Conservation (phyloP, 768 basidiomycete species). For the Boletales sp. region DNA sequence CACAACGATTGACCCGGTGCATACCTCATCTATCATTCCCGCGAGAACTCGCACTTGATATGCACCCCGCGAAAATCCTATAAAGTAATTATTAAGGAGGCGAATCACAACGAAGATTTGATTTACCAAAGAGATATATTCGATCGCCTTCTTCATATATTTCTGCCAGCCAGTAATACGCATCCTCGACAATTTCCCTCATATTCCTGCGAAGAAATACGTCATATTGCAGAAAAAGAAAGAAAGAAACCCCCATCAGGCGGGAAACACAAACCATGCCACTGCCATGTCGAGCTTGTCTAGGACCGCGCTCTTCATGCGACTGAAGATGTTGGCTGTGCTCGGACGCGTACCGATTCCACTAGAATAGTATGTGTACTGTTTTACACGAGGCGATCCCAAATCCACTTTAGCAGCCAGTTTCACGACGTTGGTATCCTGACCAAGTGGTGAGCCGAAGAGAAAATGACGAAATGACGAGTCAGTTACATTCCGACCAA, state of each 20-base stretch:
- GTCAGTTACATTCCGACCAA: constrained; percentile 6
- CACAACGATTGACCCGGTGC: too few relatives aligned
- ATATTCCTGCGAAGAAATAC: background rate
- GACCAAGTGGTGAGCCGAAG: background rate
- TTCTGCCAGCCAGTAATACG: too few relatives aligned
- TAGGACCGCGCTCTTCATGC: background rate
- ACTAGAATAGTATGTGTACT: constrained; percentile 33
- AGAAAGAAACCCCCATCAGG: background rate
- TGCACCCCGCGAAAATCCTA: too few relatives aligned
- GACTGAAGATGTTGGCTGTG: constrained; percentile 16
- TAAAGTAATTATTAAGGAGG: too few relatives aligned
- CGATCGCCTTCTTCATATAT: too few relatives aligned
- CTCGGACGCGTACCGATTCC: constrained; percentile 32
- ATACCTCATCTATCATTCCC: too few relatives aligned
- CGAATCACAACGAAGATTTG: too few relatives aligned
- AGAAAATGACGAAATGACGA: background rate
- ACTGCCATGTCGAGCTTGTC: constrained; percentile 29
- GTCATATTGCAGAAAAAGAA: background rate
- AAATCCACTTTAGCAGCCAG: constrained; percentile 21
- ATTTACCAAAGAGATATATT: too few relatives aligned
- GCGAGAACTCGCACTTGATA: too few relatives aligned
- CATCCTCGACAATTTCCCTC: too few relatives aligned
- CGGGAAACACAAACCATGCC: constrained; percentile 22
- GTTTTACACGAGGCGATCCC: constrained; percentile 8
- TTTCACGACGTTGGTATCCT: constrained; percentile 33